Evolutionary conservation across 176 grass and related monocot species (phyloP).

Genomic region (Triticum dicoccoides): DNA sequence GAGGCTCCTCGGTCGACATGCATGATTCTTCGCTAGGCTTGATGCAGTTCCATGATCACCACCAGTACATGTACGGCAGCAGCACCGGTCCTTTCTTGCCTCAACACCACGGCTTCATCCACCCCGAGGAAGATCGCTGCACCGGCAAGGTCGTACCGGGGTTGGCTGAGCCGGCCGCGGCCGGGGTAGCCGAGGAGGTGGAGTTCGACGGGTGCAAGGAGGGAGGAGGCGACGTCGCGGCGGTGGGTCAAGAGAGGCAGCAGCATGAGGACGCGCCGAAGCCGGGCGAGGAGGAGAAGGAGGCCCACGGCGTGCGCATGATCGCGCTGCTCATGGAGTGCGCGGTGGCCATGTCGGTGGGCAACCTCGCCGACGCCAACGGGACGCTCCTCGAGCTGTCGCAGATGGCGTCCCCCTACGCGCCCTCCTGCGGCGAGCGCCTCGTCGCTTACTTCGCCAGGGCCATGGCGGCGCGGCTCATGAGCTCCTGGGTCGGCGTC

Average conservation of each 20-base stretch:
- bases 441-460: slow-evolving; percentile 63
- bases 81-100: slow-evolving; percentile 13
- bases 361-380: slow-evolving; percentile 52
- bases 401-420: slow-evolving; percentile 56
- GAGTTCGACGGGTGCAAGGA: not conserved
- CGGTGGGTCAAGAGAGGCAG: not conserved
- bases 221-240: not conserved
- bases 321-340: slow-evolving; percentile 57
- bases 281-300: slow-evolving; percentile 19
- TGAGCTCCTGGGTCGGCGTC: slow-evolving; percentile 56
- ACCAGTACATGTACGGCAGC: slow-evolving; percentile 29
- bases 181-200: not conserved
- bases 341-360: slow-evolving; percentile 49
- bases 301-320: slow-evolving; percentile 47
- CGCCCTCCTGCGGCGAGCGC: slow-evolving; percentile 53
- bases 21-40: slow-evolving; percentile 41
- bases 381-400: slow-evolving; percentile 47
- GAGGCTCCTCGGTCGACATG: slow-evolving; percentile 28
- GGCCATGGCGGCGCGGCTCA: slow-evolving; percentile 46
- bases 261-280: not conserved
- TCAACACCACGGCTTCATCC: not conserved
- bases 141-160: not conserved
- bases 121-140: not conserved
- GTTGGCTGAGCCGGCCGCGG: slow-evolving; percentile 7
- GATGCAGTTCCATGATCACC: slow-evolving; percentile 47